Evolutionary conservation across 2,329 filamentous ascomycete genomes (phyloP).

Genomic region (Aspergillus quadrilineatus): DNA sequence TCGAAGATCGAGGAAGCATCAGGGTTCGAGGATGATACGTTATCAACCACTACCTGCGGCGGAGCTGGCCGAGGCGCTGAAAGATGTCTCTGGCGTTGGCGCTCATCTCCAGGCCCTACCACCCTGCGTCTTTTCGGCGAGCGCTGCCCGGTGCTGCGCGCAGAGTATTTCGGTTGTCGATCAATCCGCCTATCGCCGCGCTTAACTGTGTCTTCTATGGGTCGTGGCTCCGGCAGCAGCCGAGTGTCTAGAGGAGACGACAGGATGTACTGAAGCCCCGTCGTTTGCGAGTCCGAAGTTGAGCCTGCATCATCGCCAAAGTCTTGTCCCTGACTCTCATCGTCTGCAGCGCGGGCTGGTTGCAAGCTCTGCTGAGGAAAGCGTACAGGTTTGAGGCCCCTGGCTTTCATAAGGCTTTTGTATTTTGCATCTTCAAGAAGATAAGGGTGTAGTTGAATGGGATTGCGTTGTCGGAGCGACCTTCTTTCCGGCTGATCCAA

Average conservation of each 20-base stretch:
- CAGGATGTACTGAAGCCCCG: conserved; percentile 32
- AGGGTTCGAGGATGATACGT: conserved; percentile 15
- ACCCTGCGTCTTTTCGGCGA: conserved; percentile 40
- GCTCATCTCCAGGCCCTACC: conserved; percentile 20
- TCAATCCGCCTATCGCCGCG: not conserved
- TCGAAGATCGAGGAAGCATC: conserved; percentile 29
- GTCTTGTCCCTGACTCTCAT: conserved; percentile 35
- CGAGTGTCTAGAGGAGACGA: conserved; percentile 25
- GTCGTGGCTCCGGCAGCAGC: not conserved
- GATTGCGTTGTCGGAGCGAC: conserved; percentile 45
- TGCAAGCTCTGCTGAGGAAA: conserved; percentile 25
- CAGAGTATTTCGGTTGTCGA: conserved; percentile 6
- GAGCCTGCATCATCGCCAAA: conserved; percentile 33
- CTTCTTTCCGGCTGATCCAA: conserved; percentile 30
- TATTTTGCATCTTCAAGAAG: conserved; percentile 48
- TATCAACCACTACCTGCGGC: conserved; percentile 30
- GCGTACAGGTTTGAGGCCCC: conserved; percentile 46
- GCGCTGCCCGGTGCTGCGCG: conserved; percentile 11
- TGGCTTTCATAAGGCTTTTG: conserved; percentile 38
- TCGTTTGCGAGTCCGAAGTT: conserved; percentile 33
- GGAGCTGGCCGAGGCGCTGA: conserved; percentile 14
- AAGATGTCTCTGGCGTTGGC: conserved; percentile 11
- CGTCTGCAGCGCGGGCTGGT: conserved; percentile 16
- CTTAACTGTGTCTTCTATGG: not conserved
- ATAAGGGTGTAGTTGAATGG: conserved; percentile 52